These are phyloP conservation scores for Colletotrichum lini DNA, from an alignment of 2,329 filamentous ascomycete genomes.

Conservation along the genomic window DNA sequence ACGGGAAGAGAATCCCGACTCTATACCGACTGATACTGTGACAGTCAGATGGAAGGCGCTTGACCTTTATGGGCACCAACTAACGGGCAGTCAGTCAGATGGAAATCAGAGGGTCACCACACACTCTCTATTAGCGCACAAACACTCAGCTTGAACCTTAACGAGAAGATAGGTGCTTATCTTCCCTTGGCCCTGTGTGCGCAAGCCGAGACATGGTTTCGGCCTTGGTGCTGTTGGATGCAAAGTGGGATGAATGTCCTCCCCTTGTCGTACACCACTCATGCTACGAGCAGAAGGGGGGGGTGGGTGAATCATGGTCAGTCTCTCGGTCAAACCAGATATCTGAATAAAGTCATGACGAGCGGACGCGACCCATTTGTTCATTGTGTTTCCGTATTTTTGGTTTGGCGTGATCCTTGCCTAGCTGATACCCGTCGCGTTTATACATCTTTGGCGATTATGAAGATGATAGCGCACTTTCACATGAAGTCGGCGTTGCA, in stretches of 20 bases:
- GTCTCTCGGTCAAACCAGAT: conserved; percentile 36
- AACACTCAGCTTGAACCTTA: neutral
- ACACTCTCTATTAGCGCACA: neutral
- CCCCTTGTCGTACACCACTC: neutral
- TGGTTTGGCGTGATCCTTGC: neutral
- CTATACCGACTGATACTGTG: conserved; percentile 16
- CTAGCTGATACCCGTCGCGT: neutral
- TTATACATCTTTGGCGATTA: neutral
- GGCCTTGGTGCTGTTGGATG: conserved; percentile 28
- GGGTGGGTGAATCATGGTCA: conserved; percentile 36
- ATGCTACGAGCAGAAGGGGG: neutral
- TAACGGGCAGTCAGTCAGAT: too few species aligned
- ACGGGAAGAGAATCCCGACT: conserved; percentile 34
- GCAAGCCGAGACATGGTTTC: conserved; percentile 29
- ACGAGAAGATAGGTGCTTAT: conserved; percentile 1
- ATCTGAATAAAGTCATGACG: conserved; percentile 18
- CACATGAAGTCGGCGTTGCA: conserved; percentile 6
- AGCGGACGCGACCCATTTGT: conserved; percentile 2
- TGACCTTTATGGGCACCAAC: too few species aligned
- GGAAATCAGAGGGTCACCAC: neutral
- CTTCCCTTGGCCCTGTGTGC: conserved; percentile 14
- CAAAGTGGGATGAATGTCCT: conserved; percentile 35
- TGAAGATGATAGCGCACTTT: neutral
- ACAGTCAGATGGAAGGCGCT: conserved; percentile 7
- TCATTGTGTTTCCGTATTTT: conserved; percentile 10